phyloP scores from a whole-genome alignment of 352 stramenopile genomes.

The Pythium guiyangense region DNA sequence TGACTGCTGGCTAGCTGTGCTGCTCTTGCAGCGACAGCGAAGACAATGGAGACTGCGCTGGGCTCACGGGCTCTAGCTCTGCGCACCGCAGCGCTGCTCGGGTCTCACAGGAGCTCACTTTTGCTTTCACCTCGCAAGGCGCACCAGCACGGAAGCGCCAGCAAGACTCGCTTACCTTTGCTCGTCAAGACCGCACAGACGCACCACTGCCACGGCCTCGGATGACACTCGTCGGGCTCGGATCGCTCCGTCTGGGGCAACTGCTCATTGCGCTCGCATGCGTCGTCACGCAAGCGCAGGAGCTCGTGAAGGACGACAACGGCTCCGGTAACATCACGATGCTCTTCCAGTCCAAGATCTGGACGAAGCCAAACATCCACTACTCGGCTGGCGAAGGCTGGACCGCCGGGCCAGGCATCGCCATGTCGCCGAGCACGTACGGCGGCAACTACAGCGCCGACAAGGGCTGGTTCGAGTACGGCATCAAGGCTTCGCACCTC shows the following conservation, averaged over 20 bases:
- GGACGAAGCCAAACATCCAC: conserved; percentile 19
- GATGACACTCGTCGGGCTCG: conserved; percentile 1
- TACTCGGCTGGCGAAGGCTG: conserved; percentile 10
- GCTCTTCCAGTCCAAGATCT: conserved; percentile 22
- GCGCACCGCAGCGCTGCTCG: too few relatives aligned
- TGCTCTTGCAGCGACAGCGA: too few relatives aligned
- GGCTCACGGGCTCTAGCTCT: not conserved
- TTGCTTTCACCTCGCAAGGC: conserved; percentile 1
- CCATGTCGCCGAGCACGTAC: conserved; percentile 16
- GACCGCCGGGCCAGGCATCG: conserved; percentile 6
- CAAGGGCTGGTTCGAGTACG: conserved; percentile 35
- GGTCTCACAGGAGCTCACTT: conserved; percentile 1
- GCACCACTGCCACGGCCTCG: not conserved
- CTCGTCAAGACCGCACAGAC: not conserved
- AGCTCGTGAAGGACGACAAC: conserved; percentile 13
- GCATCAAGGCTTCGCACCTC: conserved; percentile 23
- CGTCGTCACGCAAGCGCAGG: conserved; percentile 8
- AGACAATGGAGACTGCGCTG: not conserved
- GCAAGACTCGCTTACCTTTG: not conserved
- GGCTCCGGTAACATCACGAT: conserved; percentile 16
- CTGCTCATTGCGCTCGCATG: conserved; percentile 4
- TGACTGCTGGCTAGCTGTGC: too few relatives aligned
- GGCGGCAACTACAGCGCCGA: conserved; percentile 19
- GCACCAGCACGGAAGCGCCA: not conserved
- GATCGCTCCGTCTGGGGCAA: conserved; percentile 4